These are phyloP conservation scores for Lentinula boryana DNA, from an alignment of 768 basidiomycete species.

Conservation along the genomic window DNA sequence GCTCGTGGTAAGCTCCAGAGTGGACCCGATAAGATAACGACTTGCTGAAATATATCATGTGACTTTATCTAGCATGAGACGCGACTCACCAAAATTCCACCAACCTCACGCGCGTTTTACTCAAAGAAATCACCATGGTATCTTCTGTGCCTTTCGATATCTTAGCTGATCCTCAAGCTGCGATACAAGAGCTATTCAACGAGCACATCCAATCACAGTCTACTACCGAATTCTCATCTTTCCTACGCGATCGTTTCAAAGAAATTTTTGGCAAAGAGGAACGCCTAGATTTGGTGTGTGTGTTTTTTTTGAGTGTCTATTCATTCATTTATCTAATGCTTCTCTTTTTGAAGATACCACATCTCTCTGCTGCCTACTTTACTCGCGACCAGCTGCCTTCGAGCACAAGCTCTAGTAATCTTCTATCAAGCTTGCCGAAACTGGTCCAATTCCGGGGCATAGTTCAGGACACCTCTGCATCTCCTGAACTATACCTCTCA, in stretches of 20 bases:
- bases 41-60: background rate
- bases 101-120: background rate
- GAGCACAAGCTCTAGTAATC: background rate
- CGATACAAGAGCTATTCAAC: background rate
- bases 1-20: too few species aligned
- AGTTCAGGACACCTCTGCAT: constrained; percentile 77
- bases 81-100: background rate
- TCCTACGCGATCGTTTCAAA: background rate
- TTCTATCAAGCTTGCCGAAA: constrained; percentile 42
- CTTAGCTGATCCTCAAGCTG: background rate
- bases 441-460: constrained; percentile 72
- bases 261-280: constrained; percentile 12
- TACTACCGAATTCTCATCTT: background rate
- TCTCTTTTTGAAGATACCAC: constrained; percentile 44
- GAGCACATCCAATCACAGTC: constrained; percentile 1
- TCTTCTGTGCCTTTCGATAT: constrained; percentile 6
- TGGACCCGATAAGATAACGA: background rate
- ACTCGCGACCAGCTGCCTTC: background rate
- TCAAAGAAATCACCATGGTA: background rate
- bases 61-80: background rate
- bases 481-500: constrained; percentile 68
- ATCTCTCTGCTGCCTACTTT: constrained; percentile 31
- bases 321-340: background rate
- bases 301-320: background rate
- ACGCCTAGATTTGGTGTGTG: constrained; percentile 24